Conservation (phyloP, 352 stramenopile genomes). For the Blastocystis sp. region DNA sequence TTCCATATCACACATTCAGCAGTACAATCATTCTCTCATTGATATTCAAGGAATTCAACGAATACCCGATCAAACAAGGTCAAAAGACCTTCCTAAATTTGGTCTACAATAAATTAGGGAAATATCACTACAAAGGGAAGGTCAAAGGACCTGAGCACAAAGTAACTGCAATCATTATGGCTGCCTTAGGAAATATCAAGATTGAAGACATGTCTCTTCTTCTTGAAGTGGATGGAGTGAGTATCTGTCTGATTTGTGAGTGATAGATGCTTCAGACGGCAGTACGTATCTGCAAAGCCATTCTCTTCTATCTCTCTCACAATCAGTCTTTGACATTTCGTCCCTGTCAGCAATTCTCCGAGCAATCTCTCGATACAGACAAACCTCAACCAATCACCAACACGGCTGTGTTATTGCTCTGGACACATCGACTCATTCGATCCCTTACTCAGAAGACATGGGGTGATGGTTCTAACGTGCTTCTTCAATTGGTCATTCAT, state of each 20-base stretch:
- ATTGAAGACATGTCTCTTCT: conserved; percentile 27
- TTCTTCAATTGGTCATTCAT: not conserved
- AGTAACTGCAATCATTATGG: not conserved
- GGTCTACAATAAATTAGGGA: conserved; percentile 1
- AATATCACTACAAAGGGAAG: conserved; percentile 27
- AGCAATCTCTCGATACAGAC: too few species aligned
- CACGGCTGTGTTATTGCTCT: not conserved
- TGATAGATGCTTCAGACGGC: conserved; percentile 5
- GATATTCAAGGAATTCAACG: conserved; percentile 6
- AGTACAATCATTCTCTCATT: not conserved
- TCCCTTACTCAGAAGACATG: conserved; percentile 1
- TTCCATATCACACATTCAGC: not conserved
- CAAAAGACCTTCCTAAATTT: conserved; percentile 43
- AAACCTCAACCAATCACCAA: not conserved
- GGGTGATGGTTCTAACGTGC: not conserved
- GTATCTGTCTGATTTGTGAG: not conserved
- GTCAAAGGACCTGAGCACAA: conserved; percentile 16
- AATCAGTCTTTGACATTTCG: not conserved
- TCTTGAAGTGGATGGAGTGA: not conserved
- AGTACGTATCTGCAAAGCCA: not conserved
- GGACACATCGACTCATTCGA: not conserved
- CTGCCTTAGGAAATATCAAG: not conserved
- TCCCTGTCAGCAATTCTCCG: not conserved
- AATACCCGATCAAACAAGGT: conserved; percentile 51
- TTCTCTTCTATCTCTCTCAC: conserved; percentile 30